phyloP scores from a whole-genome alignment of 371 early-diverging fungal genomes.

The Circinella minor region DNA sequence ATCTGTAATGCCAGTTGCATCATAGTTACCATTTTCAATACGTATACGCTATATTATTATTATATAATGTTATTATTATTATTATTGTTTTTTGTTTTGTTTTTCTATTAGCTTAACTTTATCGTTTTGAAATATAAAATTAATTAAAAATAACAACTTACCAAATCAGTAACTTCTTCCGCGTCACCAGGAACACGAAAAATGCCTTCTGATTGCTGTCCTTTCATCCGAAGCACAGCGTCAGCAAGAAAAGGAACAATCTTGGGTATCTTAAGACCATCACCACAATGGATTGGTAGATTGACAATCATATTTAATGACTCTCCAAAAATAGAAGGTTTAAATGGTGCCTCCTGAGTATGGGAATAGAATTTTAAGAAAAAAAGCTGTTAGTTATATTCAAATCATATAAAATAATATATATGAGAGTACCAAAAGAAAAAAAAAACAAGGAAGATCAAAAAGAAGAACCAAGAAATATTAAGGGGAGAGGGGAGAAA shows the following conservation, averaged over 20 bases:
- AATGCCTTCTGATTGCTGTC: slow-evolving; percentile 89
- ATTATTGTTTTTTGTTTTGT: background rate
- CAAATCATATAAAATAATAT: background rate
- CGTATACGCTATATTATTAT: slow-evolving; percentile 56
- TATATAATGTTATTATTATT: background rate
- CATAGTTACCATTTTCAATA: slow-evolving; percentile 86
- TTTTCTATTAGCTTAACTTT: background rate
- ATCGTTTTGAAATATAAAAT: too few species aligned
- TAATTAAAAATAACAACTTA: slow-evolving; percentile 32
- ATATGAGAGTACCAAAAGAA: too few species aligned
- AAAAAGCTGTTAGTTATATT: too few species aligned
- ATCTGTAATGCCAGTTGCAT: slow-evolving; percentile 73
- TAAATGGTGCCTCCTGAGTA: slow-evolving; percentile 83
- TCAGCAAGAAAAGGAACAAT: slow-evolving; percentile 86
- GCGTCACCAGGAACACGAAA: slow-evolving; percentile 98
- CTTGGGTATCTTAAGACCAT: slow-evolving; percentile 69
- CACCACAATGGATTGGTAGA: slow-evolving; percentile 47
- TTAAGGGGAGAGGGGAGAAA: too few species aligned
- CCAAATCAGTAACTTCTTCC: slow-evolving; percentile 84
- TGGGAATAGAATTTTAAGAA: background rate
- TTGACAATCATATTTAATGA: slow-evolving; percentile 85
- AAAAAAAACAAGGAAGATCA: too few species aligned
- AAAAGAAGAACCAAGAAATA: too few species aligned
- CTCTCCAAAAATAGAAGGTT: slow-evolving; percentile 91
- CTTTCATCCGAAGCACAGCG: slow-evolving; percentile 78